Evolutionary conservation across 306 rosid species (phyloP), one percentile per base, ranked within the genome.

Genomic region (Glycyrrhiza uralensis): DNA sequence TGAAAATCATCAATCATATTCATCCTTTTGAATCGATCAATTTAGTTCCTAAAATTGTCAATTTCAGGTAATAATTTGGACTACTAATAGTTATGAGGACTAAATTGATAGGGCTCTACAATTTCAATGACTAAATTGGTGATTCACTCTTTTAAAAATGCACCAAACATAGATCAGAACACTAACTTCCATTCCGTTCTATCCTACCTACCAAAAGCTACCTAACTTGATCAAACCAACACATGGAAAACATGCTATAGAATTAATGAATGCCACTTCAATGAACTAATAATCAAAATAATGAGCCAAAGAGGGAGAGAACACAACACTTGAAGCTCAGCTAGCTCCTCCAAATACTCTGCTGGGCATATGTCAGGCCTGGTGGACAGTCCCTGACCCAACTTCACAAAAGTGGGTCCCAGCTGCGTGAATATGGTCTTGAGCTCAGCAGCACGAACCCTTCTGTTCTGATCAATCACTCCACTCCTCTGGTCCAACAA

Each of bases 321-420:
- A 56, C 20, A 64, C 58, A 7, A 35, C 20, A 91, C 97, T 57
- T 92, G 97, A 79, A 92, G 97, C 78, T 89, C 83, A 67, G 97
- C 65, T 76, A 92, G 97, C 84, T 92, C 94, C 69, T 92, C 97
- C 19, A 92, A 84, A 79, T 87, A 92, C 84, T 89, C 97, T 0
- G 96, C 78, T 1, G 97, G 96, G 50, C 97, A 92, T 67, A 92
- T 62, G 74, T 92, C 96, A n/a, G 96, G 96, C 41, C 96, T 86
- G 39, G 97, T 92, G 36, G 97, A 92, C 81, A 92, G 76, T 44
- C 92, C 96, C 85, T 89, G 97, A 13, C 97, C 97, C 51, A 92
- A 42, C 85, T 92, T 92, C 45, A 92, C 96, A 70, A 92, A 92
- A 14, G 96, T 92, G 14, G 97, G 97, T 12, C 97, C 97, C 52